Evolutionary conservation across 2,329 filamentous ascomycete genomes (phyloP).

Genomic region (Mycosphaerella arachidis): DNA sequence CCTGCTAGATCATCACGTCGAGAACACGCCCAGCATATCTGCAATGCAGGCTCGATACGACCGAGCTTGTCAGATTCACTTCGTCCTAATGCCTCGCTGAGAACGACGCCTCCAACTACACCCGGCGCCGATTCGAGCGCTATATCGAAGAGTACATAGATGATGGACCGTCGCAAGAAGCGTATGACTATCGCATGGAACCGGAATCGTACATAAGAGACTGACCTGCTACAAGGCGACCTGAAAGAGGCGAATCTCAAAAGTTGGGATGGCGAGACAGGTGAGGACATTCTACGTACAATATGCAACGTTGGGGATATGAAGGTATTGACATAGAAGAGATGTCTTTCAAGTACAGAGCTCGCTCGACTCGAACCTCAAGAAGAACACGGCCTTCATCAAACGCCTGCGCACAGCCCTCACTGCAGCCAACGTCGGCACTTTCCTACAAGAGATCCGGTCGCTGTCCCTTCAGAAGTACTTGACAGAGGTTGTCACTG

Average conservation of each 20-base stretch:
- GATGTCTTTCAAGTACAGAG: conserved; percentile 73
- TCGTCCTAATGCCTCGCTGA: conserved; percentile 36
- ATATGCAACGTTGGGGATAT: neutral
- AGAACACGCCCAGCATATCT: conserved; percentile 8
- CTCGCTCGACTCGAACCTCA: conserved; percentile 87
- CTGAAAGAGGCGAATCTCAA: conserved; percentile 81
- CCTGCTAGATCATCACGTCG: neutral
- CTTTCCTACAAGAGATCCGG: conserved; percentile 85
- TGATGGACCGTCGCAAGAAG: conserved; percentile 50
- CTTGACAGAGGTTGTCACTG: conserved; percentile 92
- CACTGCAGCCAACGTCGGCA: conserved; percentile 69
- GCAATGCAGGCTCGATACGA: conserved; percentile 34
- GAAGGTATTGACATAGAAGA: conserved; percentile 34
- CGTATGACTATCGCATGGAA: conserved; percentile 32
- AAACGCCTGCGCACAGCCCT: conserved; percentile 90
- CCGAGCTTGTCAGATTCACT: conserved; percentile 27
- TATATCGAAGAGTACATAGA: conserved; percentile 22
- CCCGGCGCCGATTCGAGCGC: conserved; percentile 23
- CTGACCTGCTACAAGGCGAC: conserved; percentile 59
- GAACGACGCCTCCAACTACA: conserved; percentile 18
- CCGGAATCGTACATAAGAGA: conserved; percentile 1
- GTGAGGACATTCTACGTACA: conserved; percentile 46
- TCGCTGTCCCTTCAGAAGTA: conserved; percentile 92
- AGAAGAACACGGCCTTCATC: conserved; percentile 98
- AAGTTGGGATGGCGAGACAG: conserved; percentile 84